Evolutionary conservation across 148 eudicot genomes (phyloP), one percentile per base, ranked within the genome.

Genomic region (Diospyros kaki): DNA sequence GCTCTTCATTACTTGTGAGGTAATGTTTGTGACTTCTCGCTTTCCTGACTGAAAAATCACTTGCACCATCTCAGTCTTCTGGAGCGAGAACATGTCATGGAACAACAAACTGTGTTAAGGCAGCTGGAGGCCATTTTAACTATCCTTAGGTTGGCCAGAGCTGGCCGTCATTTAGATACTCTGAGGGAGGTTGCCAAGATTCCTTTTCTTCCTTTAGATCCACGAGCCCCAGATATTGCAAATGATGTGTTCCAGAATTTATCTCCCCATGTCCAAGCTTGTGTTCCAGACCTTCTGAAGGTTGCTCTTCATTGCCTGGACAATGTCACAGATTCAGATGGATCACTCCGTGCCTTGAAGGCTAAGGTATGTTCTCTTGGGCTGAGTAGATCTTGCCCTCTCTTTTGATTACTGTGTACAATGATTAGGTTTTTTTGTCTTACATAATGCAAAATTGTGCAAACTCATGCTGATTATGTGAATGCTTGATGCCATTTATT

Each of bases 271-370:
- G 96, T 94, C 54, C 97, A 92, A 81, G 85, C 96, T 72, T 94
- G 98, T 81, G 88, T 94, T 45, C 98, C 98, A 50, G 96, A 93
- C 78, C 90, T 94, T 76, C 81, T 94, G 65, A 92, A 91, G 82
- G 93, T 84, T 71, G 91, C 98, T 75, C 91, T 94, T 78, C 83
- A 83, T 59, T 89, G 91, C 77, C 77, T 90, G 86, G 98, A 94
- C 70, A 92, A 86, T 80, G 87, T 88, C 73, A 62, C 86, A 0
- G 98, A 94, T 81, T 86, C 89, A 45, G 98, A 94, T 82, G 97
- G 98, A 72, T 90, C 98, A 74, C 96, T 90, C 67, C 97, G 98
- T 71, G 96, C 92, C 75, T 76, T 94, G 89, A 92, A 89, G 80
- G 83, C 93, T 66, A 92, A 94, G 95, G 98, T 94, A 71, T 72